Evolutionary conservation across 257 asterid species (phyloP).

Genomic region (Thymus mandschuricus): DNA sequence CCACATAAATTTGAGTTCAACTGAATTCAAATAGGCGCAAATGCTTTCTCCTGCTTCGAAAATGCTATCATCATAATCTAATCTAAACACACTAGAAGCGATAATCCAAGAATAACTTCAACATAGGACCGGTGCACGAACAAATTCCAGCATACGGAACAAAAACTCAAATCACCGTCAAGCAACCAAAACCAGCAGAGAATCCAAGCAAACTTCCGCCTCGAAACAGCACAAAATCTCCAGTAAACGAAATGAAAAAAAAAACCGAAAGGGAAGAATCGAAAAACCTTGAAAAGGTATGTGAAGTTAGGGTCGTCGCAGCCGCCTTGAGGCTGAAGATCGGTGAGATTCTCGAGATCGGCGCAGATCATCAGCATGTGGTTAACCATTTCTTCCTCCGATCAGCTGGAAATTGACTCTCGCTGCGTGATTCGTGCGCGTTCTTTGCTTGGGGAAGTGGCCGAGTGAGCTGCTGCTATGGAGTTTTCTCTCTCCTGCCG

Average conservation of each 20-base stretch:
- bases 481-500: neutral
- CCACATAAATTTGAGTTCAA: conserved; percentile 3
- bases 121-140: neutral
- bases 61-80: conserved; percentile 9
- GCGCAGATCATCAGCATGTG: conserved; percentile 66
- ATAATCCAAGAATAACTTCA: neutral
- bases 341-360: conserved; percentile 78
- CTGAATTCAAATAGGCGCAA: conserved; percentile 8
- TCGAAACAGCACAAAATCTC: neutral
- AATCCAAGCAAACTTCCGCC: conserved; percentile 14
- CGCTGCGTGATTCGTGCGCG: conserved; percentile 23
- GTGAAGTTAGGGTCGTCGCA: conserved; percentile 70
- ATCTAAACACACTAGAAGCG: neutral
- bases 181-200: neutral
- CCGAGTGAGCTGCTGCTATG: neutral
- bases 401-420: conserved; percentile 26
- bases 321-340: conserved; percentile 85
- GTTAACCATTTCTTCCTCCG: conserved; percentile 62
- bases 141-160: conserved; percentile 7
- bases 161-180: conserved; percentile 5
- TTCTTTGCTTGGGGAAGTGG: neutral
- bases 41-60: neutral
- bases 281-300: conserved; percentile 66
- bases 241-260: neutral
- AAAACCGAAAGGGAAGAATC: neutral